A percentile compares a stretch with the other conserved stretches of the same genome.
Conservation (phyloP, 371 early-diverging fungal species). For the Apophysomyces elegans region DNA sequence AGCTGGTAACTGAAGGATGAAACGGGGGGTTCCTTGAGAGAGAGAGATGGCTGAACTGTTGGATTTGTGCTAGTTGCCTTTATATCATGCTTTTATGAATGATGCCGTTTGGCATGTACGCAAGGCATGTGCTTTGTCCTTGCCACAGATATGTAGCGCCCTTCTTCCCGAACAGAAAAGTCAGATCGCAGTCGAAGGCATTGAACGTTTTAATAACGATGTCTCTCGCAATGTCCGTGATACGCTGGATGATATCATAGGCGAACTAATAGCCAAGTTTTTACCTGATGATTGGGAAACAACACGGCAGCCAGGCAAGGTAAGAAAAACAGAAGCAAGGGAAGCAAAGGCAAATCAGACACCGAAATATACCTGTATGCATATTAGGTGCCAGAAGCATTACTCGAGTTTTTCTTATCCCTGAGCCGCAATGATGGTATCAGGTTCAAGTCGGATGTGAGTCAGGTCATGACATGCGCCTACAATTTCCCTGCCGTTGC, state of each 20-base stretch:
- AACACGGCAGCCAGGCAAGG: slow-evolving; percentile 31
- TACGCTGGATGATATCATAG: slow-evolving; percentile 51
- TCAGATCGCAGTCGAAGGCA: slow-evolving; percentile 37
- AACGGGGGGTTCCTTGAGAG: background rate
- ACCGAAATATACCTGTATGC: no score
- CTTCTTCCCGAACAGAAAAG: slow-evolving; percentile 41
- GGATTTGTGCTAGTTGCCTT: slow-evolving; percentile 30
- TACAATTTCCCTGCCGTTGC: slow-evolving; percentile 58
- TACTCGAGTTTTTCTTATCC: slow-evolving; percentile 26
- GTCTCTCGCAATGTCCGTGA: slow-evolving; percentile 53
- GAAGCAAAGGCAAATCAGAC: background rate
- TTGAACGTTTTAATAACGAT: slow-evolving; percentile 47
- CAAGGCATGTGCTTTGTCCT: slow-evolving; percentile 45
- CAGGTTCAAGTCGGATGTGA: slow-evolving; percentile 33
- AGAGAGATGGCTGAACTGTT: background rate
- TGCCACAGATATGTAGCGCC: slow-evolving; percentile 48
- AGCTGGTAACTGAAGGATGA: slow-evolving; percentile 30
- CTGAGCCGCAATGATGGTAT: slow-evolving; percentile 21
- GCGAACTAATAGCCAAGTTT: slow-evolving; percentile 55
- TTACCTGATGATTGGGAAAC: slow-evolving; percentile 40
- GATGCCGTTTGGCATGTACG: slow-evolving; percentile 61
- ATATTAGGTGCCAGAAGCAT: slow-evolving; percentile 21
- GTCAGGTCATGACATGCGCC: slow-evolving; percentile 52
- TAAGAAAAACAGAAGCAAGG: slow-evolving; percentile 15
- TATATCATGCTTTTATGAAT: slow-evolving; percentile 45